Percentiles rank a stretch among this genome's conserved stretches.
phyloP scores from a whole-genome alignment of 345 rosid genomes.

The Eucalyptus erythrocorys region DNA sequence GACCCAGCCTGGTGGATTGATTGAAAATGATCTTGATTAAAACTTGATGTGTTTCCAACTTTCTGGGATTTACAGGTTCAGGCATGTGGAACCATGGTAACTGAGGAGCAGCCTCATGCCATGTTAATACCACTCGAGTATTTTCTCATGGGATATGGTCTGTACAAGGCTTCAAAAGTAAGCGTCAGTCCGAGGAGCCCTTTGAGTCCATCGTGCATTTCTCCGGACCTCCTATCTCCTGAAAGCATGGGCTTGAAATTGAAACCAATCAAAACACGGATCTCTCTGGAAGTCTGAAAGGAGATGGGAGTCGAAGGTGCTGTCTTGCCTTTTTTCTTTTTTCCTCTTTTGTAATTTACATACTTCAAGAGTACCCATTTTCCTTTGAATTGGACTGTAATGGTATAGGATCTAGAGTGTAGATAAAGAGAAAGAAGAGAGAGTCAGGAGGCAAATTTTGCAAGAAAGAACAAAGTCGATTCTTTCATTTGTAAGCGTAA shows the following conservation, averaged over 20 bases:
- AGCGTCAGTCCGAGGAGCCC: conserved; percentile 92
- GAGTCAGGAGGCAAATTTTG: neutral
- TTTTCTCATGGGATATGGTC: conserved; percentile 72
- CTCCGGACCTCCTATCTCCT: conserved; percentile 92
- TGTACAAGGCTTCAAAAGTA: conserved; percentile 53
- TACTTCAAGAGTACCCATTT: neutral
- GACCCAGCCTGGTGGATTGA: neutral
- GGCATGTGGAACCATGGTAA: conserved; percentile 93
- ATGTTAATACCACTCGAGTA: conserved; percentile 93
- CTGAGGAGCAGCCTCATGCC: conserved; percentile 96
- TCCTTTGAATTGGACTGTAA: neutral
- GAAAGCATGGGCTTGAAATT: conserved; percentile 99
- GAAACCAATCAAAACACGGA: conserved; percentile 85
- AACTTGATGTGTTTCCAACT: neutral
- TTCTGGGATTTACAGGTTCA: conserved; percentile 45
- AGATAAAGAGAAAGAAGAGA: conserved; percentile 3
- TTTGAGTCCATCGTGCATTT: conserved; percentile 64
- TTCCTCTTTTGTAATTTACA: neutral
- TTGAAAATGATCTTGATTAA: neutral
- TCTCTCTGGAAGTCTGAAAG: conserved; percentile 3
- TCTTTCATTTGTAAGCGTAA: neutral
- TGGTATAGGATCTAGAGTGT: neutral
- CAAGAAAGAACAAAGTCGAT: neutral
- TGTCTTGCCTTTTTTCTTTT: neutral
- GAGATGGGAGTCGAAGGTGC: neutral